Conservation (phyloP, 371 early-diverging fungal species). For the Rhizopus microsporus region DNA sequence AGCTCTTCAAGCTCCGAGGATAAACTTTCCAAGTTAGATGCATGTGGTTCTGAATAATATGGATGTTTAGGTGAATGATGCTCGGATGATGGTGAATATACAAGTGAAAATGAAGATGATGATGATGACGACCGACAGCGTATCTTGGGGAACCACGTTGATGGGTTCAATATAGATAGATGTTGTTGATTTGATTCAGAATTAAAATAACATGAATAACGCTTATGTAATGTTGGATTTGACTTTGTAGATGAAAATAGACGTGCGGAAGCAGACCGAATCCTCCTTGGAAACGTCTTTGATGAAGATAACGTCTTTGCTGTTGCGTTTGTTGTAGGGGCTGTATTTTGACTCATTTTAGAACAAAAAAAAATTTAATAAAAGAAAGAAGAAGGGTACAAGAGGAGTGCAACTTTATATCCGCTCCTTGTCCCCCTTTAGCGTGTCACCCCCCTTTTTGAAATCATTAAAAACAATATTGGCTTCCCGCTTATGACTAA, state of each 20-base stretch:
- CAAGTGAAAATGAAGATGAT: constrained; percentile 22
- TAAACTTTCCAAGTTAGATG: constrained; percentile 5
- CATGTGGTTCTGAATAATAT: constrained; percentile 1
- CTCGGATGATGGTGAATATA: constrained; percentile 11
- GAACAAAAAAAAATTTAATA: background rate
- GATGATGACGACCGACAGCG: constrained; percentile 21
- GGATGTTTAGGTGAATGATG: background rate
- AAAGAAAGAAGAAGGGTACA: constrained; percentile 2
- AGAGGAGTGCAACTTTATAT: background rate
- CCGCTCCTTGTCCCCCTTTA: too few species aligned
- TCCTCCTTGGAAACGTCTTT: constrained; percentile 21
- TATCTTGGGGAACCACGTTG: constrained; percentile 24
- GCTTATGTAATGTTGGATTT: constrained; percentile 1
- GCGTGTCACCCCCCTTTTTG: too few species aligned
- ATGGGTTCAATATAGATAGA: constrained; percentile 10
- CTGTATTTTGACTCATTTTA: background rate
- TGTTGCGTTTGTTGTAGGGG: background rate
- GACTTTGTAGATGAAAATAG: constrained; percentile 15
- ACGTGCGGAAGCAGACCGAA: constrained; percentile 22
- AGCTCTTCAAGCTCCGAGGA: constrained; percentile 21
- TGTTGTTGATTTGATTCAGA: constrained; percentile 1
- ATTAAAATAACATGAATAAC: constrained; percentile 10
- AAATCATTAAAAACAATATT: too few species aligned
- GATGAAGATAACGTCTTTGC: constrained; percentile 5
- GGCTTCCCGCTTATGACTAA: too few species aligned